Evolutionary conservation across 148 eudicot species (phyloP).

Genomic region (Camellia lanceoleosa): DNA sequence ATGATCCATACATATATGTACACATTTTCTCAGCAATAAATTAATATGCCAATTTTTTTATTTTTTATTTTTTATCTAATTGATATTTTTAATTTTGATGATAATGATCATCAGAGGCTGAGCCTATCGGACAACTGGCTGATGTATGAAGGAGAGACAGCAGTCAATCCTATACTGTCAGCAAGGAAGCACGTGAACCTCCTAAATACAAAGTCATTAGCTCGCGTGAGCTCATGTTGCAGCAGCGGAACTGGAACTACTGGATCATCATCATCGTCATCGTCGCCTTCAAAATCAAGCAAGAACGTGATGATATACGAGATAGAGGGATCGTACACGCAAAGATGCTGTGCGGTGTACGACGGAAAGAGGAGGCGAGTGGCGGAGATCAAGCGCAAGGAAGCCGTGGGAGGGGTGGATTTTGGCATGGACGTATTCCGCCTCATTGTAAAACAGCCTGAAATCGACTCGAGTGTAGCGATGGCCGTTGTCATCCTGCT

Average conservation of each 20-base stretch:
- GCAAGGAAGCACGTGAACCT: conserved; percentile 42
- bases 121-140: conserved; percentile 59
- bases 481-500: conserved; percentile 70
- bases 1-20: too few species aligned
- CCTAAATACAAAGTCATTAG: conserved; percentile 42
- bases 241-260: neutral
- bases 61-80: neutral
- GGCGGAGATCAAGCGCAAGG: conserved; percentile 65
- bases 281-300: neutral
- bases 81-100: neutral
- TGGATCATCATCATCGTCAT: neutral
- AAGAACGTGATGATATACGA: conserved; percentile 36
- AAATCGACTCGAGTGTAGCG: conserved; percentile 44
- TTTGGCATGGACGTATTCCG: conserved; percentile 63
- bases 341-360: conserved; percentile 45
- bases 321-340: conserved; percentile 65
- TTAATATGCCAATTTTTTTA: neutral
- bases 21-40: too few species aligned
- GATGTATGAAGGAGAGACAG: conserved; percentile 57
- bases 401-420: conserved; percentile 45
- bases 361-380: conserved; percentile 49
- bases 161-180: conserved; percentile 36
- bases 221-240: conserved; percentile 34
- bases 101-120: conserved; percentile 37
- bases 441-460: conserved; percentile 34